Evolutionary conservation across 2,329 filamentous ascomycete genomes (phyloP), one percentile per base, ranked within the genome.

Genomic region (Coniochaeta sp.): DNA sequence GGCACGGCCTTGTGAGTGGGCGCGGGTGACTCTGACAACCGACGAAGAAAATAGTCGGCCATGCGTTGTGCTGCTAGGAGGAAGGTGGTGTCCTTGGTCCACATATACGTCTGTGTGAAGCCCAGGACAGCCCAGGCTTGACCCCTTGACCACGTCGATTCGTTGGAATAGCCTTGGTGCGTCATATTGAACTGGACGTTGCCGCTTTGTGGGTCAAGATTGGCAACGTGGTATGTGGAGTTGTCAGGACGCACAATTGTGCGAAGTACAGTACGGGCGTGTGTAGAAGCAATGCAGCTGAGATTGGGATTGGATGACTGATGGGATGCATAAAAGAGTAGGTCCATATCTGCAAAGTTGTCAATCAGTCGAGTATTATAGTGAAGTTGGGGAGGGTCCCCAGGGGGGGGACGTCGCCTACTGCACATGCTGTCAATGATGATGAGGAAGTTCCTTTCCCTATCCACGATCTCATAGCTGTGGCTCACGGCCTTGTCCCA

Each of bases 61-160:
- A 6, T 17, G n/a, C 47, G 22, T 24, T 17, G 77, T 0, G 81
- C 74, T 0, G 78, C 77, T 0, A 73, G 62, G 0, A 81, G 67
- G 56, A 80, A 81, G 0, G 59, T 64, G 0, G 61, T 26, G 3
- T 78, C 72, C 17, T 75, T 76, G 0, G 79, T 81, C 77, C 77
- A 81, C 26, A 66, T 69, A 60, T 79, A 81, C 0, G 76, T 77
- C 62, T 81, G 79, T 0, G 77, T 71, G 58, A 78, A 81, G 0
- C 79, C 79, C 47, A 80, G 67, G 8, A 81, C 76, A 0, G 73
- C 74, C 79, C 79, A 82, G 0, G 77, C 75, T 60, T 82, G 79
- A 0, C 79, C 80, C 1, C 80, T 71, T 1, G 74, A 69, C 80
- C 80, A 82, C 0, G 77, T 80, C 0, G 77, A 80, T 14, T 70